Base-by-base conservation (phyloP, 805 yeast species). In the Metschnikowia dekortorum region DNA sequence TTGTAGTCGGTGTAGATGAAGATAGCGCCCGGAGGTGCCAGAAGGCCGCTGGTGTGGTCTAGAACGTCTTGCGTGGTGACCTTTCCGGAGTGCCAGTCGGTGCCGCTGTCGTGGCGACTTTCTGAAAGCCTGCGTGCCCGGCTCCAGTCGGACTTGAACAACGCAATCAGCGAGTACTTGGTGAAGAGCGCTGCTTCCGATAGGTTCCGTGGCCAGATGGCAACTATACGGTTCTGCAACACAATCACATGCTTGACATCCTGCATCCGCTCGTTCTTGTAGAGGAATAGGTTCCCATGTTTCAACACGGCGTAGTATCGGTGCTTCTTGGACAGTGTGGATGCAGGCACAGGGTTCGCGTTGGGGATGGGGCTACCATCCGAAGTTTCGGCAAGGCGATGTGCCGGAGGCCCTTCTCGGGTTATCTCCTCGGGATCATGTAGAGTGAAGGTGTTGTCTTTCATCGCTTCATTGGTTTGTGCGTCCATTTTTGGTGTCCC, bases 241-340 rank as follows among this genome's bases (percentile, higher is more conserved):
- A 87, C 89, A 52, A 94, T 81, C 8, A 87, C 96, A 66, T 89
- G 91, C 54, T 80, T 81, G 16, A 87, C 84, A 64, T 83, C 82
- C 61, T 74, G 77, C 62, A 81, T 75, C 44, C 74, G 71, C 52
- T 84, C 86, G 61, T 87, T 89, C 52, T 81, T 81, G 68, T 88
- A 92, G n/a, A 94, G 71, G 61, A 91, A 89, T 48, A 94, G 68
- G 61, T 90, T 90, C 0, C 97, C 96, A 61, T 91, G 97, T 60
- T 87, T 85, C 47, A 90, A 70, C 0, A 87, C 82, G 1, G 85
- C 91, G 63, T 69, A 87, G 61, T 75, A 87, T 39, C 82, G 70
- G 61, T 84, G 87, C 59, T 81, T 83, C 57, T 73, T 76, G 22
- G 46, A 50, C 16, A 45, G 39, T n/a, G 29, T 22, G 3, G 44